Base-by-base conservation (phyloP, 164 flowering plant species). In the Piper longum region DNA sequence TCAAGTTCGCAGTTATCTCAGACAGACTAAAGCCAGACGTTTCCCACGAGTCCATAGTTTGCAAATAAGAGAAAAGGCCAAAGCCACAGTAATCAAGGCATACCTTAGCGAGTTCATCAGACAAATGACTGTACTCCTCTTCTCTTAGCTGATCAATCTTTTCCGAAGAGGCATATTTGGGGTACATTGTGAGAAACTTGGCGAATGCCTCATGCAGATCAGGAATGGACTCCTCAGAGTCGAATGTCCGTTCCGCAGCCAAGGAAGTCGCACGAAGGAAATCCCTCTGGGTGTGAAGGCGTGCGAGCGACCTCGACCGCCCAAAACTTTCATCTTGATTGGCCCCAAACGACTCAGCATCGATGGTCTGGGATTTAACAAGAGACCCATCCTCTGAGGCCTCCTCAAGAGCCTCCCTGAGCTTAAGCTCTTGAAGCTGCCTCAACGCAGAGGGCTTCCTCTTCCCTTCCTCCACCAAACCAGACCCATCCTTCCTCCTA, bases 311-410 rank as follows among this genome's bases (percentile, higher is more conserved):
- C 60, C 86, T 69, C 6, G 88, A 83, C 64, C 86, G 62, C 19
- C 83, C 85, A 43, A 81, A 69, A 62, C 73, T 55, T 2, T 65
- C 77, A 6, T 80, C 85, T 61, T 73, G 79, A 67, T 76, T 75
- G 8, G 74, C 52, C 2, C 52, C 52, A 16, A 64, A 26, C n/a
- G 80, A 56, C 11, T 83, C 87, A 17, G 83, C 64, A 39, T 83
- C 89, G 41, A 82, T 74, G 62, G 79, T 81, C 43, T 77, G 83
- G 48, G 87, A 84, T 69, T 87, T 87, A 19, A 70, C 68, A 36
- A 91, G 85, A 2, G 89, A 87, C 59, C 96, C 98, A 78, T 84
- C 82, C 73, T 91, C 98, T 42, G 95, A 88, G 16, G 98, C 98
- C 62, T 86, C 98, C 45, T 87, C 96, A 8, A 91, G 84, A 56